These are phyloP conservation scores for Pouteria campechiana DNA, from an alignment of 179 eudicot species.

Conservation along the genomic window DNA sequence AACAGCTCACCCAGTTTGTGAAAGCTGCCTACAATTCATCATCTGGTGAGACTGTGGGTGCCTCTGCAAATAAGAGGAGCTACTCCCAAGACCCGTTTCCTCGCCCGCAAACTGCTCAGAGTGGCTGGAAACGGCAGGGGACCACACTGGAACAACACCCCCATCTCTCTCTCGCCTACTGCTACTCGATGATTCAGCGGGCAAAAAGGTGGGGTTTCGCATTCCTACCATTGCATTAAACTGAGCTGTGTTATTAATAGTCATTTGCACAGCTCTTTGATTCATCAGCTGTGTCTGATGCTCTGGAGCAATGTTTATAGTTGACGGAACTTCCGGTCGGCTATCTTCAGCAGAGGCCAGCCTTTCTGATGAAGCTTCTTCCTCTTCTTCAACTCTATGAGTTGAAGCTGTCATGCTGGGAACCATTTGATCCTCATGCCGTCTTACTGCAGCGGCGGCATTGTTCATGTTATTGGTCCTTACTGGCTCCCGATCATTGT, in stretches of 20 bases:
- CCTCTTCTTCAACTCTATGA: constrained; percentile 47
- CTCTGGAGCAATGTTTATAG: constrained; percentile 29
- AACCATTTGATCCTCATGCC: constrained; percentile 92
- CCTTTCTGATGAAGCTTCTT: constrained; percentile 52
- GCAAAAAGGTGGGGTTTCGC: constrained; percentile 42
- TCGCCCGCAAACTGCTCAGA: constrained; percentile 62
- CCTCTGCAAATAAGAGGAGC: constrained; percentile 70
- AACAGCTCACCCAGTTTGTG: constrained; percentile 81
- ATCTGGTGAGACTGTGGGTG: constrained; percentile 72
- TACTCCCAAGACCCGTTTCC: constrained; percentile 38
- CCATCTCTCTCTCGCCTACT: constrained; percentile 65
- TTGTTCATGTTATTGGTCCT: no score
- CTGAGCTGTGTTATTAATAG: constrained; percentile 14
- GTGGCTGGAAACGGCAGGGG: constrained; percentile 56
- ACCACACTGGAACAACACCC: constrained; percentile 97
- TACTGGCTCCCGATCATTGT: constrained; percentile 42
- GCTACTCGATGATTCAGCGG: constrained; percentile 67
- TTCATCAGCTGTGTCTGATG: constrained; percentile 9
- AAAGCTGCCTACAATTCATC: constrained; percentile 73
- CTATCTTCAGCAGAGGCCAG: constrained; percentile 29
- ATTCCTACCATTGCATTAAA: constrained; percentile 24
- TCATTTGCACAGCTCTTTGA: constrained; percentile 12
- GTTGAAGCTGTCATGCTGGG: constrained; percentile 80
- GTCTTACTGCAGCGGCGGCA: constrained; percentile 17
- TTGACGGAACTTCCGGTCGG: constrained; percentile 78